Percentiles rank a stretch among this genome's conserved stretches.
Evolutionary conservation across 768 basidiomycete species (phyloP).

Genomic region (Lactarius evosmus): DNA sequence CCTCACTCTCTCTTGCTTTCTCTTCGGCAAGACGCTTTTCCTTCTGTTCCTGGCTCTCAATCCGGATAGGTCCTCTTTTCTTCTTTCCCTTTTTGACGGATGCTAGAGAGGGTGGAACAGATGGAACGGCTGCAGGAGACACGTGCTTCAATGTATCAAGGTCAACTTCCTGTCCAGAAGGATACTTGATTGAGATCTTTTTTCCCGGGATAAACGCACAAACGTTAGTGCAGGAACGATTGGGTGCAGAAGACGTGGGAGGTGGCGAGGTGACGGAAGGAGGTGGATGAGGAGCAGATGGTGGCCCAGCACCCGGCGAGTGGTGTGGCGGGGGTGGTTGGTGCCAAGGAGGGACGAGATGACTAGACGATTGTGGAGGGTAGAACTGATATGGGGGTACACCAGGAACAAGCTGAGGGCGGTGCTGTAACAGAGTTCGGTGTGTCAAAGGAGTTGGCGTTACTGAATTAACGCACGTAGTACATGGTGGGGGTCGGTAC

Average conservation of each 20-base stretch:
- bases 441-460: slow-evolving; percentile 17
- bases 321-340: slow-evolving; percentile 44
- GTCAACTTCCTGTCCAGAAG: slow-evolving; percentile 58
- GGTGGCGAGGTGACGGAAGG: slow-evolving; percentile 60
- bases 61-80: slow-evolving; percentile 46
- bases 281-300: slow-evolving; percentile 43
- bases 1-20: slow-evolving; percentile 45
- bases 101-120: slow-evolving; percentile 30
- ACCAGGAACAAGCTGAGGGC: slow-evolving; percentile 35
- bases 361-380: slow-evolving; percentile 34
- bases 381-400: slow-evolving; percentile 44
- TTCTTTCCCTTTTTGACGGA: slow-evolving; percentile 22
- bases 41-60: slow-evolving; percentile 62
- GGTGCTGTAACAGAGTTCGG: slow-evolving; percentile 37
- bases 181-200: slow-evolving; percentile 33
- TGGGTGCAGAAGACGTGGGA: slow-evolving; percentile 57
- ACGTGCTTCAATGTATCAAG: slow-evolving; percentile 54
- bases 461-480: slow-evolving; percentile 47
- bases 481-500: slow-evolving; percentile 37
- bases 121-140: slow-evolving; percentile 40
- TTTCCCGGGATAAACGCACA: slow-evolving; percentile 60
- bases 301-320: slow-evolving; percentile 44
- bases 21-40: slow-evolving; percentile 46
- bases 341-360: slow-evolving; percentile 34
- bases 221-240: slow-evolving; percentile 51